A percentile compares a stretch with the other conserved stretches of the same genome.
phyloP scores from a whole-genome alignment of 345 rosid species.

The Firmiana major region DNA sequence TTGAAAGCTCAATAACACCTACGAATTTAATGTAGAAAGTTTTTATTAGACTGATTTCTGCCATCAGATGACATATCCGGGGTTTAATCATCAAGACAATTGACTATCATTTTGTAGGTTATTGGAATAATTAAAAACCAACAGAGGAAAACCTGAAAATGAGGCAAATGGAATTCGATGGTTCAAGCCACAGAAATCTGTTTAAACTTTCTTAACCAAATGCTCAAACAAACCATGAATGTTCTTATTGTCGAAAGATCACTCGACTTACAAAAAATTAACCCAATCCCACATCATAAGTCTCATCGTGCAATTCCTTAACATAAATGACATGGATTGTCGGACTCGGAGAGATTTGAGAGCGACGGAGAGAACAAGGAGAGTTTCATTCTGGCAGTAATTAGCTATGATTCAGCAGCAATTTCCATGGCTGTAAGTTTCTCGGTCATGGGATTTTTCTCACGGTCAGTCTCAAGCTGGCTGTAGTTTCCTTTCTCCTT shows the following conservation, averaged over 20 bases:
- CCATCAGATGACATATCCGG: too few species aligned
- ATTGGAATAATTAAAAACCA: not conserved
- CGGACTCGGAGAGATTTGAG: not conserved
- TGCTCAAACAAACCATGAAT: conserved; percentile 6
- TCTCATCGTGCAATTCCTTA: not conserved
- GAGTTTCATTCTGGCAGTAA: not conserved
- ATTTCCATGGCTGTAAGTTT: conserved; percentile 24
- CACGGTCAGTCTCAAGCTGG: conserved; percentile 44
- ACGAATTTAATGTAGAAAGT: not conserved
- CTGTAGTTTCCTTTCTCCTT: conserved; percentile 67
- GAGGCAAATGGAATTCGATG: not conserved
- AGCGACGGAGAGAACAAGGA: not conserved
- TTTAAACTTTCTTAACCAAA: not conserved
- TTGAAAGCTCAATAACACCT: too few species aligned
- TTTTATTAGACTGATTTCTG: too few species aligned
- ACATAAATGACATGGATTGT: not conserved
- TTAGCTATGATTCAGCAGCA: conserved; percentile 29
- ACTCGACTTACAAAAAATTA: conserved; percentile 6
- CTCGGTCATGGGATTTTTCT: conserved; percentile 18
- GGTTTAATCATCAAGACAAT: not conserved
- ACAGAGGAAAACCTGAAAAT: not conserved
- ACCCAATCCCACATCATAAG: not conserved
- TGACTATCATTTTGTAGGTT: not conserved
- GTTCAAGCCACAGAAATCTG: not conserved
- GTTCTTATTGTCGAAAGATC: not conserved